Conservation (phyloP, 768 basidiomycete genomes). For the Sarcodon sp. region DNA sequence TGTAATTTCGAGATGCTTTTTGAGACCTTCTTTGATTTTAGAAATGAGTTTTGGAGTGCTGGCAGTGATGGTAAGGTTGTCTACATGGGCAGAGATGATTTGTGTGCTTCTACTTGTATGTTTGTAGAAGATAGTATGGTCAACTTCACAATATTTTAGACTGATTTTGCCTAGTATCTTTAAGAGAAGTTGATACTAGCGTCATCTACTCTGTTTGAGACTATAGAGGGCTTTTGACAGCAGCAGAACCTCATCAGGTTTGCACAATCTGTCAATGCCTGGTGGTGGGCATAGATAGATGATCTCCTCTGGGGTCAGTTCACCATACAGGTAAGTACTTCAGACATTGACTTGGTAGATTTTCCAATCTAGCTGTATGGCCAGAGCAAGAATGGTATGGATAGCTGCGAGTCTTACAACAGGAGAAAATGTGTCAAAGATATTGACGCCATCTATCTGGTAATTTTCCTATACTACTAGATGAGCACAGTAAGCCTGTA, state of each 20-base stretch:
- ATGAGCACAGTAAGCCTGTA: slow-evolving; percentile 11
- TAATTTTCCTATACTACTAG: slow-evolving; percentile 18
- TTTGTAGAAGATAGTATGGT: slow-evolving; percentile 8
- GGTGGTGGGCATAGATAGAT: slow-evolving; percentile 9
- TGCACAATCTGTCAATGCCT: slow-evolving; percentile 1
- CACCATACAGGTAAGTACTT: slow-evolving; percentile 15
- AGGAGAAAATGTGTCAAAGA: slow-evolving; percentile 14
- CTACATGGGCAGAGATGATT: slow-evolving; percentile 11
- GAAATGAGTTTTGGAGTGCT: too few relatives aligned
- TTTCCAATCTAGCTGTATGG: slow-evolving; percentile 12
- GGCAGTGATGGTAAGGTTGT: slow-evolving; percentile 8
- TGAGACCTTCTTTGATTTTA: too few relatives aligned
- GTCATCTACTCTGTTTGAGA: slow-evolving; percentile 8
- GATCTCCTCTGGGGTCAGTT: slow-evolving; percentile 5
- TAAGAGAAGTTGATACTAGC: slow-evolving; percentile 8
- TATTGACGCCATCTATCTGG: slow-evolving; percentile 16
- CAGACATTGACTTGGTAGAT: slow-evolving; percentile 22
- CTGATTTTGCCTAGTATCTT: slow-evolving; percentile 1
- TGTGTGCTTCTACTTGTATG: background rate
- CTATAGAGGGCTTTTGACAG: slow-evolving; percentile 9
- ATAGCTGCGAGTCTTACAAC: slow-evolving; percentile 14
- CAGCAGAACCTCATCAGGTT: slow-evolving; percentile 3
- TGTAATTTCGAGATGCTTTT: slow-evolving; percentile 4
- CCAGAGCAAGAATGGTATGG: slow-evolving; percentile 15
- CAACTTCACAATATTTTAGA: slow-evolving; percentile 4